Base-by-base conservation (phyloP, 2,329 filamentous ascomycete species). In the Botrytis cinerea region DNA sequence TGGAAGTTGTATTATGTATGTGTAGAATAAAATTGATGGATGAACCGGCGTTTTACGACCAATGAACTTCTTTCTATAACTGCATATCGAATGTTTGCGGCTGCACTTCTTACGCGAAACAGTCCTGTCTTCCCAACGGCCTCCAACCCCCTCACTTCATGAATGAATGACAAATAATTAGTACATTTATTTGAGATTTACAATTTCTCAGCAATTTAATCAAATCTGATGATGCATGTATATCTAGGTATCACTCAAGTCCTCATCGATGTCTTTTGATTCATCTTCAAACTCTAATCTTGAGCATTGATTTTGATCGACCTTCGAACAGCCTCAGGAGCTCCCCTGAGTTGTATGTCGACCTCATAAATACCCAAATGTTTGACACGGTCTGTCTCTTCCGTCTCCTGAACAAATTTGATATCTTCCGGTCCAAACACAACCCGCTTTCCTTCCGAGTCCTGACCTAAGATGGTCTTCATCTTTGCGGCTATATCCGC, bases 321-420 rank as follows among this genome's bases (percentile, higher is more conserved):
- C 77, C 84, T 82, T 75, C 79, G 81, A n/a, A 86, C 77, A 12
- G 78, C 77, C 71, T 81, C 79, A 62, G 82, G 81, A n/a, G 83
- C 82, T 12, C 86, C 87, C 70, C 84, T 84, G 66, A 87, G 77
- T 74, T 79, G 82, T 72, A 89, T 85, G 78, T 87, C 84, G 61
- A 88, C 81, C 73, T 84, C 83, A 79, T 84, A 89, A 71, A 84
- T 82, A 62, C 87, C 87, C 32, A 89, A 76, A 75, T 84, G 81
- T 82, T 88, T 88, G 64, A 89, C 83, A 61, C 84, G 83, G 73
- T 83, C 83, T 43, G 80, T 78, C 46, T 81, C 80, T 59, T 82
- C 81, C 18, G 81, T 79, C 54, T 79, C 71, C 32, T 82, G 80
- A 67, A 86, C 79, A 77, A 89, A 88, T 10, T 78, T 81, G 51